phyloP scores from a whole-genome alignment of 257 asterid genomes.

The Jaltomata sinuosa region DNA sequence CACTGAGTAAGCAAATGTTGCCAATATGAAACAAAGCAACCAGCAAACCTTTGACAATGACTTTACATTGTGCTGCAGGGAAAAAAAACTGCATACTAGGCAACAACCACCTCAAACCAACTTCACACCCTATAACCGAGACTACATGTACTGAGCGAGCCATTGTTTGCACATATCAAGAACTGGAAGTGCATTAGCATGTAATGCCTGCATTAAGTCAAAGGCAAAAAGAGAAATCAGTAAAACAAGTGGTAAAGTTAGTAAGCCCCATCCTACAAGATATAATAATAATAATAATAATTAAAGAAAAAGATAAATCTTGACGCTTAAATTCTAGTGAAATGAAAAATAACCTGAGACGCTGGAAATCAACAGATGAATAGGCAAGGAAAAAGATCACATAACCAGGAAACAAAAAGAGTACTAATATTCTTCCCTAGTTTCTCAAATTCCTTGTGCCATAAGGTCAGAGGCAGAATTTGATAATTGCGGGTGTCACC shows the following conservation, averaged over 20 bases:
- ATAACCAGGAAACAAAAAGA: background rate
- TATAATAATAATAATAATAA: background rate
- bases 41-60: background rate
- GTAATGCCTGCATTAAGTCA: constrained; percentile 62
- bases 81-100: background rate
- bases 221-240: background rate
- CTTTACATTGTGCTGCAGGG: background rate
- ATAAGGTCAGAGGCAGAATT: background rate
- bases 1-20: background rate
- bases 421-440: background rate
- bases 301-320: background rate
- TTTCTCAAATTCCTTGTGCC: background rate
- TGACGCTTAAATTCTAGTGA: background rate
- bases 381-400: background rate
- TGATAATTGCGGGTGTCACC: background rate
- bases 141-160: constrained; percentile 90
- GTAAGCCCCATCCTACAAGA: background rate
- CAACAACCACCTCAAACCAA: constrained; percentile 14
- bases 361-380: background rate
- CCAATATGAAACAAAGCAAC: background rate
- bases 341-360: background rate
- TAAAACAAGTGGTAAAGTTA: background rate
- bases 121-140: constrained; percentile 1
- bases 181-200: constrained; percentile 96
- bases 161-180: constrained; percentile 99